Percentiles rank a stretch among this genome's conserved stretches.
These are phyloP conservation scores for Stylonectria norvegica DNA, from an alignment of 2,329 filamentous ascomycete genomes.

Conservation along the genomic window DNA sequence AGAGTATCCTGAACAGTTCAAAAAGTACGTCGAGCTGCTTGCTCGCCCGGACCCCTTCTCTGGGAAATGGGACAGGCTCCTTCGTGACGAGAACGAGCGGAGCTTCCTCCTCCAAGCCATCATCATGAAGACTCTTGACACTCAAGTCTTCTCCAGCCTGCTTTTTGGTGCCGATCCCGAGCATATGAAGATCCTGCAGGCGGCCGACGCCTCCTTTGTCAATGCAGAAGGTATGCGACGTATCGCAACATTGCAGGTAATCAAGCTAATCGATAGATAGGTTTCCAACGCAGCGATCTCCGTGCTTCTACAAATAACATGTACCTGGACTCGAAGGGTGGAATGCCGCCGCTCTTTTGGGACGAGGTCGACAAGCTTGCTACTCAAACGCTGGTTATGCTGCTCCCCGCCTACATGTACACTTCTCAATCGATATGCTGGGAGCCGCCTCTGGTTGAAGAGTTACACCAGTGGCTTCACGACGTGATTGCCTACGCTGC, in stretches of 20 bases:
- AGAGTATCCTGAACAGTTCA: conserved; percentile 20
- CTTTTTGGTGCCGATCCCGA: conserved; percentile 31
- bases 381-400: conserved; percentile 17
- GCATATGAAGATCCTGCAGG: conserved; percentile 21
- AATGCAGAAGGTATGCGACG: conserved; percentile 26
- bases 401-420: conserved; percentile 25
- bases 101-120: conserved; percentile 26
- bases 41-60: conserved; percentile 25
- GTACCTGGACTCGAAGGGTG: conserved; percentile 19
- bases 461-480: conserved; percentile 27
- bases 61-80: conserved; percentile 28
- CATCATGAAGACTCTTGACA: conserved; percentile 28
- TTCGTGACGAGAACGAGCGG: conserved; percentile 22
- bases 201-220: conserved; percentile 24
- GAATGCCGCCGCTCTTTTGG: conserved; percentile 29
- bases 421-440: conserved; percentile 11
- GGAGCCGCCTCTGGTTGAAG: conserved; percentile 3
- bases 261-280: conserved; percentile 16
- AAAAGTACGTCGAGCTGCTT: conserved; percentile 24
- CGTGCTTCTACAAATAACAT: conserved; percentile 24
- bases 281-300: conserved; percentile 28
- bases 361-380: conserved; percentile 28
- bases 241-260: background rate
- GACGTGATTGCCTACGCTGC: conserved; percentile 29
- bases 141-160: conserved; percentile 25